Evolutionary conservation across 495 filamentous ascomycete species (phyloP), one percentile per base, ranked within the genome.

Genomic region (Talaromyces stipitatus): DNA sequence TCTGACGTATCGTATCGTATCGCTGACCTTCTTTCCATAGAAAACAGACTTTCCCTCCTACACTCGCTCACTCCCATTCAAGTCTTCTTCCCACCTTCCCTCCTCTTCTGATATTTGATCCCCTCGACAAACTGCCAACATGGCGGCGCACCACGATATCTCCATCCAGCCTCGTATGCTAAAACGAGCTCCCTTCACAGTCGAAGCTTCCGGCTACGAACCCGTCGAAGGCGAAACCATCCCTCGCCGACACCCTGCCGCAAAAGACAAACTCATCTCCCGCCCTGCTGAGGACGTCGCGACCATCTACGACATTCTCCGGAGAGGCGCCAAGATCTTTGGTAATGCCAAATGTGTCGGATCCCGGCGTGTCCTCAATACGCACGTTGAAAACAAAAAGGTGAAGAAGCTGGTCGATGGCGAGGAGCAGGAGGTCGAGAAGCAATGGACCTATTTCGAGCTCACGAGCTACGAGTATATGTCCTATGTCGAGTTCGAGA

Each of bases 391-490:
- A 76, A 89, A 84, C 61, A 97, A 96, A 81, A 96, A 94, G 82
- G 75, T 98, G 65, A 97, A 95, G 86, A 98, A 95, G 81, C 78
- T 92, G 58, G 80, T 97, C 16, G 91, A 98, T 70, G 94, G 94
- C 41, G 82, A 88, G 62, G 89, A 96, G 73, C 70, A 80, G 63
- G 86, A 96, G 76, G 85, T 96, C 22, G 88, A 96, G 67, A 98
- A 98, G 85, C 81, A 89, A 59, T 98, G 94, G 94, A 87, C 85
- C 50, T 98, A 89, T 74, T 97, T 92, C 70, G 94, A 98, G 75
- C 83, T 95, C 68, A 89, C 89, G 66, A 82, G 75, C 58, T 98
- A 96, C 76, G 81, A 83, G 58, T 98, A 87, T 76, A 81, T 88
- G 67, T 88, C 81, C 65, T 98, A 94, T 75, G 82, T 84, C 56